These are phyloP conservation scores for Sclerotinia borealis DNA, from an alignment of 2,329 filamentous ascomycete genomes.

Conservation along the genomic window DNA sequence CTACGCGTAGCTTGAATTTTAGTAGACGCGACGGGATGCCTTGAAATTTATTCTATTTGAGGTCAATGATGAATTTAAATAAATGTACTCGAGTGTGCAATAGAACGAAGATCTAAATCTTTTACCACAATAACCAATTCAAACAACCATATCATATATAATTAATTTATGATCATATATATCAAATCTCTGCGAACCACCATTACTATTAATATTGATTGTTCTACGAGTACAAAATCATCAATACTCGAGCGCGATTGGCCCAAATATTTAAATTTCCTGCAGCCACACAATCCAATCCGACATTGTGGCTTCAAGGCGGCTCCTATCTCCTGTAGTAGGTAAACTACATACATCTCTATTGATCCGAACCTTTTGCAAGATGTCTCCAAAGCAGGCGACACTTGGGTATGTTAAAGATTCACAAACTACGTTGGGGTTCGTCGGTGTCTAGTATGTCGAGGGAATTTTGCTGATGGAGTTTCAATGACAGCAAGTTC, in stretches of 20 bases:
- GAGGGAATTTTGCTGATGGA: slow-evolving; percentile 16
- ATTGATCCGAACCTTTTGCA: slow-evolving; percentile 18
- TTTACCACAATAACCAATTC: neutral
- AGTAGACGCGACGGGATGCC: neutral
- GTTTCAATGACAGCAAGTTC: slow-evolving; percentile 62
- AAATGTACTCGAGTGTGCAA: too few relatives aligned
- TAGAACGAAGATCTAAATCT: neutral
- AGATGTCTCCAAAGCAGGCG: slow-evolving; percentile 50
- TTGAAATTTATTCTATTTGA: neutral
- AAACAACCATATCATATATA: neutral
- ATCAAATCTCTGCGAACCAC: neutral
- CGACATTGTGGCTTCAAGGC: slow-evolving; percentile 30
- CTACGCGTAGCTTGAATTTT: neutral
- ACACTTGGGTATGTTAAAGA: slow-evolving; percentile 83
- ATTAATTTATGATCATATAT: neutral
- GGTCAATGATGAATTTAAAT: neutral
- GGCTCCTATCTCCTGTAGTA: slow-evolving; percentile 15
- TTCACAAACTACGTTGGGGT: slow-evolving; percentile 70
- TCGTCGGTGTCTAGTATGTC: slow-evolving; percentile 32
- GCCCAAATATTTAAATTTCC: neutral
- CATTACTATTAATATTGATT: neutral
- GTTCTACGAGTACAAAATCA: neutral
- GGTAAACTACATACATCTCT: slow-evolving; percentile 17
- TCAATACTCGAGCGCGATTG: neutral
- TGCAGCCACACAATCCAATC: neutral